phyloP scores from a whole-genome alignment of 192 early-diverging fungal genomes.

The Linnemannia zychae region DNA sequence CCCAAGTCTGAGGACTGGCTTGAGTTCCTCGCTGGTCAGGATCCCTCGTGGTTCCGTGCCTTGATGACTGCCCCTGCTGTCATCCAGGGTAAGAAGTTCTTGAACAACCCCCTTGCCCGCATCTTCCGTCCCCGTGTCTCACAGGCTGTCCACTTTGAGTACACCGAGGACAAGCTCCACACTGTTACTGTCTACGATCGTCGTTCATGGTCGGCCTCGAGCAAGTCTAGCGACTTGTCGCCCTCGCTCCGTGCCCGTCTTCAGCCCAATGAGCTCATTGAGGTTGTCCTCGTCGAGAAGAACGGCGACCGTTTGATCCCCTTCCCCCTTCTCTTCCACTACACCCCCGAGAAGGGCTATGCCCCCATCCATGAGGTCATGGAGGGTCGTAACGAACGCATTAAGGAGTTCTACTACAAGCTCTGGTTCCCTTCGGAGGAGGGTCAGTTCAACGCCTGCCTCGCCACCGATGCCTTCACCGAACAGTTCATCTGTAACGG shows the following conservation, averaged over 20 bases:
- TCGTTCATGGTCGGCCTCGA: slow-evolving; percentile 68
- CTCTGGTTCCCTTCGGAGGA: slow-evolving; percentile 81
- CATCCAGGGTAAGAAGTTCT: slow-evolving; percentile 80
- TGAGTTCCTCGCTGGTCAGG: slow-evolving; percentile 78
- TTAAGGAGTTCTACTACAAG: slow-evolving; percentile 88
- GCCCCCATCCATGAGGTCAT: slow-evolving; percentile 91
- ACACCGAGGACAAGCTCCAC: slow-evolving; percentile 48
- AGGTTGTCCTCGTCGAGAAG: slow-evolving; percentile 76
- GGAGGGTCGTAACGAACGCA: slow-evolving; percentile 86
- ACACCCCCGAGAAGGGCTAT: slow-evolving; percentile 81
- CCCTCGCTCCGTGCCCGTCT: slow-evolving; percentile 66
- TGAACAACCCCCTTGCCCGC: slow-evolving; percentile 74
- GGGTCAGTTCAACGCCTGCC: slow-evolving; percentile 58
- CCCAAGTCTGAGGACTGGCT: slow-evolving; percentile 76
- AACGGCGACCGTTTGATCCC: slow-evolving; percentile 74
- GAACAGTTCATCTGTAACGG: slow-evolving; percentile 76
- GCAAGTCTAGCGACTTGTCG: slow-evolving; percentile 61
- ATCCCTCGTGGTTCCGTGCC: slow-evolving; percentile 87
- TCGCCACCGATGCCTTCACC: slow-evolving; percentile 67
- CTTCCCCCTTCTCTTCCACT: slow-evolving; percentile 85
- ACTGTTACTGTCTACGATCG: slow-evolving; percentile 68
- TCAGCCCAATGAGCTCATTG: slow-evolving; percentile 63
- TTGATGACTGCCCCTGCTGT: slow-evolving; percentile 82
- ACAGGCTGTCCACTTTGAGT: slow-evolving; percentile 65
- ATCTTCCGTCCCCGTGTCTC: slow-evolving; percentile 74